Evolutionary conservation across 768 basidiomycete species (phyloP).

Genomic region (Dioszegia crocea): DNA sequence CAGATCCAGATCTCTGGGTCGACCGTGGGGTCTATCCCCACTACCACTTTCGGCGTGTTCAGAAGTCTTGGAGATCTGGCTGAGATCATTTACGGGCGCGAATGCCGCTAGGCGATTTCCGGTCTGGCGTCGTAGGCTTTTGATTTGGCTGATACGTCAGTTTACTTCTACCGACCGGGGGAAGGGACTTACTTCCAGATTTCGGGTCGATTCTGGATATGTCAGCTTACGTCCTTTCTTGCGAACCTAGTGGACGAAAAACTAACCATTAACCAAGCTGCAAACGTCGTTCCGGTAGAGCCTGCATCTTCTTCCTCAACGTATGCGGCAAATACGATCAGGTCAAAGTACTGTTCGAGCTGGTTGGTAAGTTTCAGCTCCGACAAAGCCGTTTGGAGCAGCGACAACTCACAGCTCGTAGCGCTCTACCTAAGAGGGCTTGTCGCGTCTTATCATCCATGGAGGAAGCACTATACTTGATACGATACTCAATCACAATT

Average conservation of each 20-base stretch:
- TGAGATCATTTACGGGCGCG: slow-evolving; percentile 82
- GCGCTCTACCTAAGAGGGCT: slow-evolving; percentile 28
- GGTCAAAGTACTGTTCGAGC: slow-evolving; percentile 65
- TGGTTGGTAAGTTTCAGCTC: slow-evolving; percentile 19
- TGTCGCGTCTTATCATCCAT: slow-evolving; percentile 61
- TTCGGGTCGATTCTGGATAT: slow-evolving; percentile 67
- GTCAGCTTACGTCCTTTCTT: not conserved
- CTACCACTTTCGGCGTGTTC: slow-evolving; percentile 50
- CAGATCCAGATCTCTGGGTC: slow-evolving; percentile 65
- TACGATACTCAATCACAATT: slow-evolving; percentile 73
- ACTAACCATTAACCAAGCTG: slow-evolving; percentile 75
- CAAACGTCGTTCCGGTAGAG: slow-evolving; percentile 65
- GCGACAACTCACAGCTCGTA: slow-evolving; percentile 30
- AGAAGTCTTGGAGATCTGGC: slow-evolving; percentile 50
- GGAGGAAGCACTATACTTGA: slow-evolving; percentile 78
- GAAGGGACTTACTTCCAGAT: slow-evolving; percentile 71
- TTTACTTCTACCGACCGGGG: too few relatives aligned
- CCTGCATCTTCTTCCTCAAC: slow-evolving; percentile 59
- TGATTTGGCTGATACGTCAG: slow-evolving; percentile 64
- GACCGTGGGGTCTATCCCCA: slow-evolving; percentile 52
- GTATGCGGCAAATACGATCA: slow-evolving; percentile 87
- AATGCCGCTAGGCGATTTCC: slow-evolving; percentile 85
- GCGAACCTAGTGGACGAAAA: not conserved
- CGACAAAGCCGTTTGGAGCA: too few relatives aligned
- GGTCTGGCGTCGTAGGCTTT: slow-evolving; percentile 72